phyloP scores from a whole-genome alignment of 2,329 filamentous ascomycete genomes.

The Penicillium aurantiogriseum region DNA sequence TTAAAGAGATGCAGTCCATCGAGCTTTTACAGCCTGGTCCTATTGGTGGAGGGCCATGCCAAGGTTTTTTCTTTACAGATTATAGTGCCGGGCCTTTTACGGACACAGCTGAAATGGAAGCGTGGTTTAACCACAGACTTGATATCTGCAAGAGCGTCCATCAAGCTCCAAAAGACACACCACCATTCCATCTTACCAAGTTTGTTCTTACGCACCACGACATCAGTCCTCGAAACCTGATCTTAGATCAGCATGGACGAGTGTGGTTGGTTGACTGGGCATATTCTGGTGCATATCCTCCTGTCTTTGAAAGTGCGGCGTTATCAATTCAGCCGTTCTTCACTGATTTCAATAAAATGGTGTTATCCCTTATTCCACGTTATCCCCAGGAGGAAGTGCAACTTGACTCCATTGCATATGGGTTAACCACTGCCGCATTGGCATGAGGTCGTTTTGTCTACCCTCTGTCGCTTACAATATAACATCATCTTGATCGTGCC shows the following conservation, averaged over 20 bases:
- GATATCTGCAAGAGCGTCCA: conserved; percentile 20
- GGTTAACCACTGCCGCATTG: conserved; percentile 16
- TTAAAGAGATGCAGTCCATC: no score
- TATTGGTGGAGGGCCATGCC: no score
- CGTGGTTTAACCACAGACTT: conserved; percentile 31
- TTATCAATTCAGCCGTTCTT: conserved; percentile 17
- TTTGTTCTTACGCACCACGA: conserved; percentile 23
- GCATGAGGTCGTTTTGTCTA: not conserved
- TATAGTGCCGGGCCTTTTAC: conserved; percentile 26
- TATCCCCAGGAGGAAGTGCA: conserved; percentile 19
- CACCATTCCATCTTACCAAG: conserved; percentile 16
- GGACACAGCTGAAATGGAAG: conserved; percentile 18
- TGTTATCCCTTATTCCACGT: conserved; percentile 18
- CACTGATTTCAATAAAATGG: conserved; percentile 21
- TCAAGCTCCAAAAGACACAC: conserved; percentile 15
- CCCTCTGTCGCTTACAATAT: no score
- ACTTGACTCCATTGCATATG: conserved; percentile 23
- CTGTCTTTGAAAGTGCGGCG: conserved; percentile 21
- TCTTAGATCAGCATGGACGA: conserved; percentile 13
- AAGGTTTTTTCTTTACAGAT: conserved; percentile 20
- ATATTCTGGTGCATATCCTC: conserved; percentile 26
- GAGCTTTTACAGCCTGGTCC: no score
- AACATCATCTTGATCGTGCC: no score
- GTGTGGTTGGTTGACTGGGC: conserved; percentile 22
- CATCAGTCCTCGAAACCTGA: conserved; percentile 25